Evolutionary conservation across 768 basidiomycete species (phyloP).

Genomic region (Mycena albidolilacea): DNA sequence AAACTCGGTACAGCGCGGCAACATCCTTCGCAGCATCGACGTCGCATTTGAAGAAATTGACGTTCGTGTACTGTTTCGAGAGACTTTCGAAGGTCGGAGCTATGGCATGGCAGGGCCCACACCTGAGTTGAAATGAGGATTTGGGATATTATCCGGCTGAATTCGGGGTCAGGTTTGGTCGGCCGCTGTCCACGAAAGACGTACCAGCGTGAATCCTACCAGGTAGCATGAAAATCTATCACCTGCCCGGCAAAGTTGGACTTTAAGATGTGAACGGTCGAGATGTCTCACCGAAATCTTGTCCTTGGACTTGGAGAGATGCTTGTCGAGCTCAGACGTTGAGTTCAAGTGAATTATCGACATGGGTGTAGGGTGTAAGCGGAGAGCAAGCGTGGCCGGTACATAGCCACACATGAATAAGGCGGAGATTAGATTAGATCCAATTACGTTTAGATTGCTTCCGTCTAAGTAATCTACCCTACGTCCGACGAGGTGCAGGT

Average conservation of each 20-base stretch:
- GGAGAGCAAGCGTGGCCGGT: neutral
- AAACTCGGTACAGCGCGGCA: constrained; percentile 70
- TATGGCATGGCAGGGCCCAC: constrained; percentile 88
- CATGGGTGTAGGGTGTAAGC: constrained; percentile 51
- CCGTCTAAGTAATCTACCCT: too few species aligned
- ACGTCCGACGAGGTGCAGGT: constrained; percentile 28
- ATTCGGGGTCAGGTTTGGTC: neutral
- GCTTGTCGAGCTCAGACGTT: constrained; percentile 71
- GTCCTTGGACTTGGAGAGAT: constrained; percentile 70
- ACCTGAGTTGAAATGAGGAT: constrained; percentile 64
- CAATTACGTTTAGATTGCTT: neutral
- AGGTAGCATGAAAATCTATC: constrained; percentile 90
- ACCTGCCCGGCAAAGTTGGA: constrained; percentile 60
- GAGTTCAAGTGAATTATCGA: constrained; percentile 76
- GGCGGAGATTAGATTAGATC: constrained; percentile 2
- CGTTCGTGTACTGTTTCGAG: constrained; percentile 75
- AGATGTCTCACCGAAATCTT: constrained; percentile 71
- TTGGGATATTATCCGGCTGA: neutral
- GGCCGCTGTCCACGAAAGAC: too few species aligned
- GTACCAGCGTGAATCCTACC: constrained; percentile 57
- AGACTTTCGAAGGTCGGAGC: constrained; percentile 83
- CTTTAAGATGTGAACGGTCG: neutral
- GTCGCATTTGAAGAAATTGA: constrained; percentile 90
- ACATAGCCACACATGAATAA: neutral
- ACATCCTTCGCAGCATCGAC: constrained; percentile 82